Conservation (phyloP, 371 early-diverging fungal genomes). For the Actinomortierella wolfii region DNA sequence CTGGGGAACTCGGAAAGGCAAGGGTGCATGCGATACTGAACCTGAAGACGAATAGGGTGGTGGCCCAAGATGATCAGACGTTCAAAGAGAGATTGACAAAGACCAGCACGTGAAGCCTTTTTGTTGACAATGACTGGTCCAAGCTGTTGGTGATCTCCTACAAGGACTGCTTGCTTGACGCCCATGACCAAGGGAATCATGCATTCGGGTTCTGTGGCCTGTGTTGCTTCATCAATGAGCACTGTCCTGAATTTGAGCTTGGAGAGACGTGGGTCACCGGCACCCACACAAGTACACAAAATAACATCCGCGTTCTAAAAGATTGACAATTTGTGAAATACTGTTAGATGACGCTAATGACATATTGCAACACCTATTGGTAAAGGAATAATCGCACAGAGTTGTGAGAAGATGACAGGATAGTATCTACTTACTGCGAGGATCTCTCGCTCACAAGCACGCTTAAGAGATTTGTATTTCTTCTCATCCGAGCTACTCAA, state of each 20-base stretch:
- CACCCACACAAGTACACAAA: slow-evolving; percentile 97
- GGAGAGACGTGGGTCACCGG: slow-evolving; percentile 93
- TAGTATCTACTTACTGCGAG: slow-evolving; percentile 53
- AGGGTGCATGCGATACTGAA: slow-evolving; percentile 99
- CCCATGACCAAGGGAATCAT: slow-evolving; percentile 97
- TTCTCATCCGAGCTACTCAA: slow-evolving; percentile 85
- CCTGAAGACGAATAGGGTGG: slow-evolving; percentile 93
- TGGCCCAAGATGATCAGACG: slow-evolving; percentile 91
- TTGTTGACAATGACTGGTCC: slow-evolving; percentile 98
- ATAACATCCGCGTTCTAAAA: slow-evolving; percentile 93
- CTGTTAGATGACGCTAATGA: background rate
- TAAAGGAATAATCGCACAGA: background rate
- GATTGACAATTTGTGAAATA: background rate
- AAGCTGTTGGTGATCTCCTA: slow-evolving; percentile 99
- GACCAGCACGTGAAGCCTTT: slow-evolving; percentile 93
- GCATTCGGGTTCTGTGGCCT: slow-evolving; percentile 97
- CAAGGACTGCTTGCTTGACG: slow-evolving; percentile 94
- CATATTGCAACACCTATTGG: background rate
- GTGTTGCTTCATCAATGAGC: slow-evolving; percentile 98
- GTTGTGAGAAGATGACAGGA: background rate
- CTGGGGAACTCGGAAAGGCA: slow-evolving; percentile 97
- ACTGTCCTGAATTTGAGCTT: slow-evolving; percentile 92
- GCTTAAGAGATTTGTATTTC: slow-evolving; percentile 79
- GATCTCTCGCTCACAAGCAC: slow-evolving; percentile 89
- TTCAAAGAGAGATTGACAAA: slow-evolving; percentile 97